These are phyloP conservation scores for Oryza punctata DNA, from an alignment of 176 grass and related monocot species.

Conservation along the genomic window DNA sequence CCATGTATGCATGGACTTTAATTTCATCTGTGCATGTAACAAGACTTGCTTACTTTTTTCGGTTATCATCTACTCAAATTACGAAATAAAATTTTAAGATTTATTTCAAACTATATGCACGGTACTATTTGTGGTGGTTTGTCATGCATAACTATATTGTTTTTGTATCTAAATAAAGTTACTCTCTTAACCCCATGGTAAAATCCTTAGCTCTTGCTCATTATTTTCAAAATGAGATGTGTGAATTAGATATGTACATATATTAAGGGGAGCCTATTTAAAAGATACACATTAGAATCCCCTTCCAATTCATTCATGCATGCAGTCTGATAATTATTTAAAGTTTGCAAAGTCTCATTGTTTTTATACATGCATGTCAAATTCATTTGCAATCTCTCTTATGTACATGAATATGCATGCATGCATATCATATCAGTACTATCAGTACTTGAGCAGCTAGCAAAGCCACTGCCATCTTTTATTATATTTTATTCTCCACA, in stretches of 20 bases:
- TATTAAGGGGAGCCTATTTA: background rate
- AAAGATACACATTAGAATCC: background rate
- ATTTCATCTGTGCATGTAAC: background rate
- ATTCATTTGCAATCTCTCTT: background rate
- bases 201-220: background rate
- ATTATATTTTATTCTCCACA: background rate
- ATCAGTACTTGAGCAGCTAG: slow-evolving; percentile 3
- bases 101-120: background rate
- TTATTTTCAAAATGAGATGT: background rate
- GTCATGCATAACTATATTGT: too few species aligned
- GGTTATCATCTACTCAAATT: background rate
- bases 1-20: background rate
- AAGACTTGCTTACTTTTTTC: slow-evolving; percentile 1
- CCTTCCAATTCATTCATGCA: background rate
- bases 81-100: background rate
- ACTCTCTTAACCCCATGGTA: background rate
- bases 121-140: background rate
- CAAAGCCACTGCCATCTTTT: background rate
- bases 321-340: background rate
- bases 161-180: background rate
- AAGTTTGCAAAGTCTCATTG: background rate
- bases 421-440: slow-evolving; percentile 19
- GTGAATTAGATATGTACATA: background rate
- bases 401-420: background rate
- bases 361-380: background rate